Base-by-base conservation (phyloP, 139 green algal species). In the Chlorella ohadii region DNA sequence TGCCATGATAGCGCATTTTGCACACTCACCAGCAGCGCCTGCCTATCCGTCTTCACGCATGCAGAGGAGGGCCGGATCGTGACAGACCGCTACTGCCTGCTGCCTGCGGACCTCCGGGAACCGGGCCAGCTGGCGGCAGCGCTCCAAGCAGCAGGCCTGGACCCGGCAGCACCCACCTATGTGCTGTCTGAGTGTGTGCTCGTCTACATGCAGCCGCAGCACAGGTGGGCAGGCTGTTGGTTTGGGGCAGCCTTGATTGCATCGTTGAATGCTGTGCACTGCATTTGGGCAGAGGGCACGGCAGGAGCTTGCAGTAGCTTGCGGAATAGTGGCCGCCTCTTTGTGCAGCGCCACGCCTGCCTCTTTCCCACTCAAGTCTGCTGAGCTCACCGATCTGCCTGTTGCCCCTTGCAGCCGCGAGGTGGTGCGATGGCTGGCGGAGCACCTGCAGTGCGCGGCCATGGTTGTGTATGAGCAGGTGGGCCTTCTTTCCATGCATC, bases 141-240 rank as follows among this genome's bases (percentile, higher is more conserved):
- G 0, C 79, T 97, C 65, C 28, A 68, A 33, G 66, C 31, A 9
- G 92, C 89, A 2, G 89, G 90, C 20, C 86, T 96, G 33, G 83
- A 97, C 33, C 66, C 67, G 1, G 57, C 34, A 7, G 31, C 73
- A 13, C 95, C 95, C 33, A 97, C 94, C 0, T 83, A 92, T n/a
- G 85, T 98, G 12, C 79, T 98, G 34, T 88, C 89, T 6, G 95
- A 98, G 88, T 98, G 96, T 73, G 94, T 98, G 78, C 88, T 98
- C 31, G 94, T 97, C 6, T 98, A 98, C 91, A 87, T 98, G 90
- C 88, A 95, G 72, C 89, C 94, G 0, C 56, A 72, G 16, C 79
- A 95, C 44, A 81, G 74, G 74, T 64, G n/a, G 22, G 70, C 19
- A 47, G 51, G 15, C 11, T 2, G 44, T 9, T 9, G 20, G 13